These are phyloP conservation scores for Cordia subcordata DNA, from an alignment of 257 asterid genomes.

Conservation along the genomic window DNA sequence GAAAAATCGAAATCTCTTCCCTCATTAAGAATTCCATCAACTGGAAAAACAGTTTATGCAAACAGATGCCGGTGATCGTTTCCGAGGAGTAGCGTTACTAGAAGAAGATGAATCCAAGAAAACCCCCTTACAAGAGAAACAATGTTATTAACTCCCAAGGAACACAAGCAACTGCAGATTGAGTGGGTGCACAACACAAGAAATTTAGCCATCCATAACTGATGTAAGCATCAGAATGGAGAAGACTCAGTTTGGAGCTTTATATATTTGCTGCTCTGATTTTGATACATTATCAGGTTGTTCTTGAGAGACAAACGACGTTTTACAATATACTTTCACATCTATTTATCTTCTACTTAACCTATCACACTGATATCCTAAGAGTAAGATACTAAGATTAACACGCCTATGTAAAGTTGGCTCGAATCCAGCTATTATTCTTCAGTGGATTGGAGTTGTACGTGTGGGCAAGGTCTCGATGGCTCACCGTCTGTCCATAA, in stretches of 20 bases:
- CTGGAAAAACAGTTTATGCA: too few species aligned
- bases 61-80: too few species aligned
- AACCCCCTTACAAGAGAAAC: too few species aligned
- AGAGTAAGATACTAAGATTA: too few species aligned
- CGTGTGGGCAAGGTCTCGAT: constrained; percentile 65
- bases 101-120: too few species aligned
- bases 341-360: neutral
- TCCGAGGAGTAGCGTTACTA: too few species aligned
- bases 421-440: neutral
- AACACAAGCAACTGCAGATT: neutral
- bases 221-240: neutral
- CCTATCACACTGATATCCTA: neutral
- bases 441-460: constrained; percentile 31
- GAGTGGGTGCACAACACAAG: neutral
- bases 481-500: constrained; percentile 92
- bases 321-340: too few species aligned
- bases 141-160: too few species aligned
- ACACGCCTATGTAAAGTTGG: neutral
- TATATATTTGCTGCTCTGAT: neutral
- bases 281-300: neutral
- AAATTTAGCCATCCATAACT: neutral
- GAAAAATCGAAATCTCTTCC: too few species aligned
- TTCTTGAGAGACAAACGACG: neutral
- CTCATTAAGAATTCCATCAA: too few species aligned
- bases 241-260: neutral